Percentiles rank a stretch among this genome's conserved stretches.
Evolutionary conservation across 1,284 basidiomycete species (phyloP).

Genomic region (Porogramme epimiltina): DNA sequence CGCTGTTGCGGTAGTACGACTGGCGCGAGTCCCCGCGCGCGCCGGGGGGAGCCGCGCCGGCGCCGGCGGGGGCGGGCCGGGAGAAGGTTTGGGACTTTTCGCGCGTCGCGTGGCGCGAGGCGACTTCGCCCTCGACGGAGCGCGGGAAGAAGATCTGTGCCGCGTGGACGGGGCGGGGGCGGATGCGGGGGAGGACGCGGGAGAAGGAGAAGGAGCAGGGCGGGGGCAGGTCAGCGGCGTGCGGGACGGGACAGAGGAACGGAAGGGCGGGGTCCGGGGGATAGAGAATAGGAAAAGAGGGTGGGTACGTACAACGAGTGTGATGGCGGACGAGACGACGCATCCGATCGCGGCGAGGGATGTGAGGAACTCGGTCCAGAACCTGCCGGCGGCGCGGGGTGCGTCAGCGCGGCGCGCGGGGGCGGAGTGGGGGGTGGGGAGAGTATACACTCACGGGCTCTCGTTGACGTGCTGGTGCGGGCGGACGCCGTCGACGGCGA

Average conservation of each 20-base stretch:
- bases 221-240: too few relatives aligned
- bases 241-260: neutral
- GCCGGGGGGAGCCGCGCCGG: too few relatives aligned
- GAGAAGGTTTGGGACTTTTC: slow-evolving; percentile 20
- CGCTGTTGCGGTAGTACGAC: slow-evolving; percentile 17
- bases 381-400: slow-evolving; percentile 7
- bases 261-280: neutral
- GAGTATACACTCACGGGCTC: slow-evolving; percentile 44
- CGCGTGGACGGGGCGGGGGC: too few relatives aligned
- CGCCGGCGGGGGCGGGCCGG: too few relatives aligned
- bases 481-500: slow-evolving; percentile 67
- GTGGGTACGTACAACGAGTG: slow-evolving; percentile 59
- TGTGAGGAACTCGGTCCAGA: slow-evolving; percentile 57
- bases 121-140: slow-evolving; percentile 57
- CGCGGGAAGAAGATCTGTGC: slow-evolving; percentile 77
- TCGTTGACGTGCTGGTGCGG: slow-evolving; percentile 66
- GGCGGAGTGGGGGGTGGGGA: too few relatives aligned
- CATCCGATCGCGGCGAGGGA: slow-evolving; percentile 62
- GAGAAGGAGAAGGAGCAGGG: neutral
- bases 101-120: slow-evolving; percentile 24
- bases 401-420: neutral
- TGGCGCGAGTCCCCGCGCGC: slow-evolving; percentile 19
- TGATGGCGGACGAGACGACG: slow-evolving; percentile 68
- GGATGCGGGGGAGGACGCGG: neutral
- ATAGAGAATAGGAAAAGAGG: neutral